A percentile compares a stretch with the other conserved stretches of the same genome.
Conservation (phyloP, 805 yeast species). For the Ogataea zsoltii region DNA sequence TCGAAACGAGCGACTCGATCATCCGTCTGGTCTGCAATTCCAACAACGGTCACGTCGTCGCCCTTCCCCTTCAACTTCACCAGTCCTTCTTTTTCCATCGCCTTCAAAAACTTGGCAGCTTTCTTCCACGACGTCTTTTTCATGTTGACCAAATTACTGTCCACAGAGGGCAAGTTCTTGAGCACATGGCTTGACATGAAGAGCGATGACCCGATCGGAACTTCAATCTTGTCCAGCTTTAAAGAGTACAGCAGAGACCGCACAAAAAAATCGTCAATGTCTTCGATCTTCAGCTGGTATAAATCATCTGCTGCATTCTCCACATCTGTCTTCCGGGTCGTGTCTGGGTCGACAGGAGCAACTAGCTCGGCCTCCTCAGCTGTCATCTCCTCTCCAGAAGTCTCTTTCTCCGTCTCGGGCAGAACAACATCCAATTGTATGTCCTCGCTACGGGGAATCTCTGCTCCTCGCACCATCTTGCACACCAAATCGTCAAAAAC, state of each 20-base stretch:
- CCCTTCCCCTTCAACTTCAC: constrained; percentile 79
- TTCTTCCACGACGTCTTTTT: constrained; percentile 91
- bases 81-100: constrained; percentile 76
- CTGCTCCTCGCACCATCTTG: constrained; percentile 46
- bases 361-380: constrained; percentile 21
- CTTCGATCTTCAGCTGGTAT: constrained; percentile 51
- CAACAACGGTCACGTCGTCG: constrained; percentile 67
- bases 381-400: background rate
- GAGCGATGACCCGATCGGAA: constrained; percentile 72
- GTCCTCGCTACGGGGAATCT: constrained; percentile 43
- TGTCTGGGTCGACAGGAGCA: constrained; percentile 19
- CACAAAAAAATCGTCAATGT: constrained; percentile 72
- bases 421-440: constrained; percentile 12
- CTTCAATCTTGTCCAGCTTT: constrained; percentile 51
- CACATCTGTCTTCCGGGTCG: constrained; percentile 5
- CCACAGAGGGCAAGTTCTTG: constrained; percentile 72
- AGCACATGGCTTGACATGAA: constrained; percentile 72
- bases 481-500: constrained; percentile 65
- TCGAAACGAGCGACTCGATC: constrained; percentile 58
- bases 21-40: constrained; percentile 48
- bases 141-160: constrained; percentile 51
- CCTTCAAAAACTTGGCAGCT: constrained; percentile 78
- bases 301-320: constrained; percentile 39
- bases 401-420: constrained; percentile 3
- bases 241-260: constrained; percentile 72